These are phyloP conservation scores for Bretschneidera sinensis DNA, from an alignment of 345 rosid genomes.

Conservation along the genomic window DNA sequence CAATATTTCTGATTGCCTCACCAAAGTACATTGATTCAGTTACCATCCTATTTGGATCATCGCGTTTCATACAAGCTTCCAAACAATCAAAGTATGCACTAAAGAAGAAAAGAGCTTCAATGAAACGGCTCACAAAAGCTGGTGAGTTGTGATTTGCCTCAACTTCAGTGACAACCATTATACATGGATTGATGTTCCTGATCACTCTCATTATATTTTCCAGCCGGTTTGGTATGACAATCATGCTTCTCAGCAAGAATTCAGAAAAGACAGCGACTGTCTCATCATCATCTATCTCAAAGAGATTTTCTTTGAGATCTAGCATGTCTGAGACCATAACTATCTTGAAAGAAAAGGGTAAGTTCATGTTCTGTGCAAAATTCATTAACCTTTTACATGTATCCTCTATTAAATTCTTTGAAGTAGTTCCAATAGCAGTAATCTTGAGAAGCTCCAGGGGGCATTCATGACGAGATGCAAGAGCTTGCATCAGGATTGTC, in stretches of 20 bases:
- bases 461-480: constrained; percentile 74
- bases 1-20: constrained; percentile 62
- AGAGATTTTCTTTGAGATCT: constrained; percentile 39
- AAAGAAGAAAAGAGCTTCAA: constrained; percentile 66
- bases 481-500: constrained; percentile 89
- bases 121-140: constrained; percentile 66
- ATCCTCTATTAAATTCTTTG: constrained; percentile 20
- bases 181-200: constrained; percentile 52
- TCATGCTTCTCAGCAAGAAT: constrained; percentile 76
- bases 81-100: constrained; percentile 84
- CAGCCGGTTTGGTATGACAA: constrained; percentile 30
- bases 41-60: constrained; percentile 57
- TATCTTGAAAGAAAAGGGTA: constrained; percentile 35
- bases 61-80: constrained; percentile 42
- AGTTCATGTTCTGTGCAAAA: constrained; percentile 55
- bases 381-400: constrained; percentile 60
- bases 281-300: constrained; percentile 57
- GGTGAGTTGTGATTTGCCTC: constrained; percentile 78
- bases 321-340: constrained; percentile 33
- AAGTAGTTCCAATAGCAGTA: constrained; percentile 32
- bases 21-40: constrained; percentile 62
- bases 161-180: constrained; percentile 70
- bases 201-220: constrained; percentile 68
- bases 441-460: constrained; percentile 64
- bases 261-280: constrained; percentile 50